Conservation (phyloP, 306 rosid species). For the Pachyrhizus erosus region DNA sequence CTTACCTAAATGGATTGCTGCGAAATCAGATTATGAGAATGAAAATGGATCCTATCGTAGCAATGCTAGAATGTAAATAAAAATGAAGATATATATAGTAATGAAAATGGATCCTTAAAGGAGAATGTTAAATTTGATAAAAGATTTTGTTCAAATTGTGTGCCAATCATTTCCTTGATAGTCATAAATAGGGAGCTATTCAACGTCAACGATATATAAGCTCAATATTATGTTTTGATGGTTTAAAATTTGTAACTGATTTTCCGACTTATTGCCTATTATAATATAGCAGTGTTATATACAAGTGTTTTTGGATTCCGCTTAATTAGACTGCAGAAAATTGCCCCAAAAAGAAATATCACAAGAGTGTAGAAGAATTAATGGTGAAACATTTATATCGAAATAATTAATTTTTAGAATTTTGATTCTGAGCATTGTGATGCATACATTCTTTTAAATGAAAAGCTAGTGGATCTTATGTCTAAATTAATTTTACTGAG, state of each 20-base stretch:
- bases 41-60: too few species aligned
- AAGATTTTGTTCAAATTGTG: not conserved
- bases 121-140: not conserved
- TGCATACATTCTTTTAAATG: not conserved
- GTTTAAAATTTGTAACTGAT: too few species aligned
- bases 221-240: not conserved
- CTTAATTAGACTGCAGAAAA: not conserved
- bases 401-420: not conserved
- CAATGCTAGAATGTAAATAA: too few species aligned
- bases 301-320: not conserved
- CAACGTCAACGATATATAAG: not conserved
- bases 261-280: too few species aligned
- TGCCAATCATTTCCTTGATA: not conserved
- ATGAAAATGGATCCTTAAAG: not conserved
- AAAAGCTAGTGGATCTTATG: not conserved
- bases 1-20: conserved; percentile 1
- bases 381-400: not conserved
- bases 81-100: too few species aligned
- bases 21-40: not conserved
- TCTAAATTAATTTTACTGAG: too few species aligned
- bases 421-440: not conserved
- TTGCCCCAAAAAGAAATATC: not conserved
- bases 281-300: not conserved
- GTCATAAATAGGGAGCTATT: not conserved
- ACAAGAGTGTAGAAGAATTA: not conserved